Base-by-base conservation (phyloP, 2,329 filamentous ascomycete species). In the Hypoxylon sp. region DNA sequence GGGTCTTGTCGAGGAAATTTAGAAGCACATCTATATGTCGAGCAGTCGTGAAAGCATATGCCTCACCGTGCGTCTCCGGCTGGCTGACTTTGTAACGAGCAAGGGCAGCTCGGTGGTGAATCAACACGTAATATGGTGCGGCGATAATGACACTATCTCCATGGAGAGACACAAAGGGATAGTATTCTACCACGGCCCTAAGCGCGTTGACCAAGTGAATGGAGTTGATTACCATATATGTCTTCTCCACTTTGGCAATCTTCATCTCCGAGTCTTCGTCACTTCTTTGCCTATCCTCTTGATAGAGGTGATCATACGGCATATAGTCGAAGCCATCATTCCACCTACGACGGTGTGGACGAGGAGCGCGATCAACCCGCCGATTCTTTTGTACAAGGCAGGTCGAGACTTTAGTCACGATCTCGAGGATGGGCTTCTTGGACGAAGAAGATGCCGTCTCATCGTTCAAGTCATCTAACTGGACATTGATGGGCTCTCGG, bases 101-200 rank as follows among this genome's bases (percentile, higher is more conserved):
- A 7, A 87, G 77, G 21, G 81, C 81, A 2, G 74, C 70, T 11
- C 77, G 77, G 67, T 85, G 81, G 63, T 86, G 84, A 46, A 82
- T 77, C 12, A 87, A 76, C n/a, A 83, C 74, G 5, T 75, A 74
- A 69, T 85, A 86, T 1, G 85, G 85, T 3, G 80, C 79, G 16
- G 76, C 75, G 65, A 86, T 77, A 25, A 70, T 73, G 57, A 82
- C 74, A n/a, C 60, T 72, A 5, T 79, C 76, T 41, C 72, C 78
- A 0, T 76, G 71, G 51, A 83, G 77, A 43, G 74, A 76, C 61
- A 79, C 76, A 39, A 77, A 76, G 2, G 83, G 83, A 66, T 85
- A 85, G 68, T 84, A 85, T 23, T 74, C 76, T 5, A 86, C 78
- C 4, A 85, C 79, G 11, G 83, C 82, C 27, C 75, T 77, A 3